Base-by-base conservation (phyloP, 768 basidiomycete genomes). In the Pleurotus platypus region DNA sequence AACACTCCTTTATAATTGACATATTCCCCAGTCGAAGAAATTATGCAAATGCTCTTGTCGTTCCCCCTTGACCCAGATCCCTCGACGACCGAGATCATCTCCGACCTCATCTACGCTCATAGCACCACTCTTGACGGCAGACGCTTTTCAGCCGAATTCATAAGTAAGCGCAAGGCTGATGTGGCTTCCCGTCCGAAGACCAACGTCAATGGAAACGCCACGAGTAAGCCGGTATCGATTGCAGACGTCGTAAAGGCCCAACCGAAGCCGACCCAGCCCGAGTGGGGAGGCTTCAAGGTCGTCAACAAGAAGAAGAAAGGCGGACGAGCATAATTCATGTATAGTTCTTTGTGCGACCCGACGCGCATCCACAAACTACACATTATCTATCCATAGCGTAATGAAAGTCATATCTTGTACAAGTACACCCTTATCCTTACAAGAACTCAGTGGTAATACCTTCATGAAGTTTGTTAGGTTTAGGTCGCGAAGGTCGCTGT, bases 271-370 rank as follows among this genome's bases (percentile, higher is more conserved):
- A 71, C 79, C 40, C 85, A 85, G 57, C 78, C 82, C 45, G 90
- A 91, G 67, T 95, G 94, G 90, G 85, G 86, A 22, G 86, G 85
- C 5, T 94, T 93, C 78, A 95, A 94, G 73, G 89, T 95, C 4
- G 91, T 94, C 53, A 93, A 94, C 64, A 94, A 95, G 79, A 97
- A 95, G 78, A 97, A 93, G 83, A 92, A 92, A 73, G 81, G 87
- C 13, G 81, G 81, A 26, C 77, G 82, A 63, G 67, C 83, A 46
- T 88, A 67, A 75, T 49, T 53, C 20, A 26, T 56, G 38, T 5
- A 26, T 26, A 26, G 24, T 26, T 26, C 24, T 5, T 26, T 26
- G 24, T 26, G 24, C 24, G 24, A 45, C 27, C 0, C 24, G 24
- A 45, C 27, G 24, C 24, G 24, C 35, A 12, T 13, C 50, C 18